Evolutionary conservation across 805 yeast species (phyloP).

Genomic region (Komagataella phaffii): DNA sequence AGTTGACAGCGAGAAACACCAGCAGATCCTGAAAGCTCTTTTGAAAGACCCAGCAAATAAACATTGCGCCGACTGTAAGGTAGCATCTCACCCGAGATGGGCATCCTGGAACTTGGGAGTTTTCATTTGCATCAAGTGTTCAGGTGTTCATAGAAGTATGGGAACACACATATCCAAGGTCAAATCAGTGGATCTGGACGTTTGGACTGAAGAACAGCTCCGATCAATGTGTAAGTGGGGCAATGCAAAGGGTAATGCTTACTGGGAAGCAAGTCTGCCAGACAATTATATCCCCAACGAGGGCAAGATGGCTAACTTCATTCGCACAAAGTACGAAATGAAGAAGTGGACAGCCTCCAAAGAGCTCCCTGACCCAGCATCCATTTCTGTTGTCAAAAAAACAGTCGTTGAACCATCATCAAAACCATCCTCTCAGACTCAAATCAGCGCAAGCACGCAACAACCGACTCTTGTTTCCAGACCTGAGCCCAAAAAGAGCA

Average conservation of each 20-base stretch:
- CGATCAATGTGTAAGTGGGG: slow-evolving; percentile 80
- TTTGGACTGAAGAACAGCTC: slow-evolving; percentile 93
- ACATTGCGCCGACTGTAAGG: slow-evolving; percentile 85
- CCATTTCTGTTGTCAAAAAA: slow-evolving; percentile 11
- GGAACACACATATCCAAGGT: slow-evolving; percentile 94
- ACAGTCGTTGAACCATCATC: not conserved
- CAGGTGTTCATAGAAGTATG: slow-evolving; percentile 90
- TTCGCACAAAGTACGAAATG: slow-evolving; percentile 82
- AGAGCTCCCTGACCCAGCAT: slow-evolving; percentile 45
- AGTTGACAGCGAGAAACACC: slow-evolving; percentile 32
- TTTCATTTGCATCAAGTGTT: slow-evolving; percentile 86
- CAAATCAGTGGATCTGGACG: slow-evolving; percentile 86
- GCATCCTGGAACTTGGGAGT: slow-evolving; percentile 94
- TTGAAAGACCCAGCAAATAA: slow-evolving; percentile 69
- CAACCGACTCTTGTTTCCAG: slow-evolving; percentile 7
- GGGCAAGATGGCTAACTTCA: slow-evolving; percentile 75
- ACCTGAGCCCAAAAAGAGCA: slow-evolving; percentile 5
- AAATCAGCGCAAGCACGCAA: slow-evolving; percentile 4
- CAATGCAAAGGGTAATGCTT: slow-evolving; percentile 60
- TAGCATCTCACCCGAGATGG: slow-evolving; percentile 89
- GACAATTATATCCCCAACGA: slow-evolving; percentile 65
- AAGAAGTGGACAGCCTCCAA: slow-evolving; percentile 70
- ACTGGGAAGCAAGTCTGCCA: slow-evolving; percentile 79
- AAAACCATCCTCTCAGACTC: slow-evolving; percentile 5
- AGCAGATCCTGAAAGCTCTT: slow-evolving; percentile 59